These are phyloP conservation scores for Monosporascus sp. DNA, from an alignment of 2,329 filamentous ascomycete species.

Conservation along the genomic window DNA sequence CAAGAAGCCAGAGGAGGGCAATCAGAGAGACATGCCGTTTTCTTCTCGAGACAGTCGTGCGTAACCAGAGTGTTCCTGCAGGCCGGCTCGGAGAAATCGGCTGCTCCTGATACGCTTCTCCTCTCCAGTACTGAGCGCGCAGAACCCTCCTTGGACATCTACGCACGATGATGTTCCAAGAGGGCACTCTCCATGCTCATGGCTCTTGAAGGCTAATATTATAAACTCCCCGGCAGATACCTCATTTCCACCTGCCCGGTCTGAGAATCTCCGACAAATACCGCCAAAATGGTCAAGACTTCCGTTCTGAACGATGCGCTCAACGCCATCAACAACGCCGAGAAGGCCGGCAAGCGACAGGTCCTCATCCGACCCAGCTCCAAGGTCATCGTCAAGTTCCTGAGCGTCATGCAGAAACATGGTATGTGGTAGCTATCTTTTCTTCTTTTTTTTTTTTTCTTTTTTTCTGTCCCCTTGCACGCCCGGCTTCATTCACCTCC, in stretches of 20 bases:
- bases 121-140: slow-evolving; percentile 60
- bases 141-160: slow-evolving; percentile 57
- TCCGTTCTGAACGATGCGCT: slow-evolving; percentile 99
- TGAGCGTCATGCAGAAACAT: slow-evolving; percentile 98
- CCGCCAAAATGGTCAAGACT: slow-evolving; percentile 96
- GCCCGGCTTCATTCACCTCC: not conserved
- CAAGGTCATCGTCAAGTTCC: slow-evolving; percentile 99
- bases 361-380: slow-evolving; percentile 96
- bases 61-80: slow-evolving; percentile 9
- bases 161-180: slow-evolving; percentile 23
- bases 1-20: slow-evolving; percentile 57
- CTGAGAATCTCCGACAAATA: slow-evolving; percentile 70
- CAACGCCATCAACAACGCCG: slow-evolving; percentile 99
- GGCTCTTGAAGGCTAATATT: slow-evolving; percentile 58
- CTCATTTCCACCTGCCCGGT: slow-evolving; percentile 55
- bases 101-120: slow-evolving; percentile 54
- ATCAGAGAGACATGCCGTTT: slow-evolving; percentile 40
- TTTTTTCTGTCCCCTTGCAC: not conserved
- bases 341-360: slow-evolving; percentile 99
- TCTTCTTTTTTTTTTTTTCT: too few species aligned
- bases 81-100: slow-evolving; percentile 9
- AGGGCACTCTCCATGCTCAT: slow-evolving; percentile 68
- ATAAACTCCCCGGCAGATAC: slow-evolving; percentile 49
- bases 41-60: not conserved
- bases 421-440: slow-evolving; percentile 59